Evolutionary conservation across 2,329 filamentous ascomycete genomes (phyloP).

Genomic region (Colletotrichum abscissum): DNA sequence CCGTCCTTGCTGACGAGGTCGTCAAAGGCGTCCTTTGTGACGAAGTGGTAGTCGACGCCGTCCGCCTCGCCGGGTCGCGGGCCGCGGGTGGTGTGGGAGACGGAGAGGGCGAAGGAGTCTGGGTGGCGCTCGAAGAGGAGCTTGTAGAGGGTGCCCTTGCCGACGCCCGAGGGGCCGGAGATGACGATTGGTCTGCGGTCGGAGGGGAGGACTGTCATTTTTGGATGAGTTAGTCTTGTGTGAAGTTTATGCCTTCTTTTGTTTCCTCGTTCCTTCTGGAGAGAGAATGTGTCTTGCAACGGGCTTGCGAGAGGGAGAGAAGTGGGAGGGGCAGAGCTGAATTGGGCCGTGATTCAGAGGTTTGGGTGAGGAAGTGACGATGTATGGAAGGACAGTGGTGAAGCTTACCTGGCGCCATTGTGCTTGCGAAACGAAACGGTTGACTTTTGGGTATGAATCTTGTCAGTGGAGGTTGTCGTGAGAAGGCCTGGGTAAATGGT

Average conservation of each 20-base stretch:
- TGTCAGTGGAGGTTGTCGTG: slow-evolving; percentile 19
- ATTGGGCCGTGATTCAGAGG: neutral
- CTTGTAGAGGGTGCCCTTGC: slow-evolving; percentile 84
- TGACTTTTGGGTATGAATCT: slow-evolving; percentile 19
- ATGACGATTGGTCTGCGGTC: slow-evolving; percentile 78
- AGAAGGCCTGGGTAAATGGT: slow-evolving; percentile 22
- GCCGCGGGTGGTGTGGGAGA: slow-evolving; percentile 82
- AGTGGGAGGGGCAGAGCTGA: neutral
- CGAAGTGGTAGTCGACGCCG: slow-evolving; percentile 86
- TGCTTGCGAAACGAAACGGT: slow-evolving; percentile 35
- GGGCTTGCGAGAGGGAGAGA: neutral
- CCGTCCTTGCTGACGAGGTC: slow-evolving; percentile 74
- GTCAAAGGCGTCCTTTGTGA: slow-evolving; percentile 74
- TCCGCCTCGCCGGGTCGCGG: slow-evolving; percentile 81
- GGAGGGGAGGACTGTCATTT: slow-evolving; percentile 41
- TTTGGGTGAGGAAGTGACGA: neutral
- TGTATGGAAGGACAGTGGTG: neutral
- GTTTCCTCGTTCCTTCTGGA: neutral
- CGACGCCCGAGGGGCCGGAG: slow-evolving; percentile 82
- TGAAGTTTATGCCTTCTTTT: neutral
- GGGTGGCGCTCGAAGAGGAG: slow-evolving; percentile 71
- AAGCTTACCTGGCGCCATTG: slow-evolving; percentile 46
- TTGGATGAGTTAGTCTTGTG: neutral
- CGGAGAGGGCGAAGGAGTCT: slow-evolving; percentile 64
- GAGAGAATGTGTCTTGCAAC: neutral